Conservation (phyloP, 2,329 filamentous ascomycete genomes). For the Torrubiella hemipterigena region DNA sequence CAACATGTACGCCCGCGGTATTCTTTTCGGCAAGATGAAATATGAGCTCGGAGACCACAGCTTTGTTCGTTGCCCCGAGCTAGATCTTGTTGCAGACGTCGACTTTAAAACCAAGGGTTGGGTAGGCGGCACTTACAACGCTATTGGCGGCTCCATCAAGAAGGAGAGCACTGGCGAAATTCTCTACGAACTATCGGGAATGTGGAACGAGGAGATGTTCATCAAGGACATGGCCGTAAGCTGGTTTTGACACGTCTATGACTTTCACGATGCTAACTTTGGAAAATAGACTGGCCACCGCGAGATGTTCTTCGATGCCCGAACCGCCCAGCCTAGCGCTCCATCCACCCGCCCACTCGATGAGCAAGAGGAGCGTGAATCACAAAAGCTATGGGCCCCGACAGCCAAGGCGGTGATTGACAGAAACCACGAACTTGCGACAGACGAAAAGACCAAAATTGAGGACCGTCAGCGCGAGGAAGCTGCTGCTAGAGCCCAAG, state of each 20-base stretch:
- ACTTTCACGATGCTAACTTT: conserved; percentile 3
- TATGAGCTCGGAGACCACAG: conserved; percentile 97
- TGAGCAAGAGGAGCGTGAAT: conserved; percentile 85
- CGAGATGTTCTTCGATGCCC: conserved; percentile 81
- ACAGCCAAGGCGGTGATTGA: conserved; percentile 74
- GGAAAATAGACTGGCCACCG: conserved; percentile 66
- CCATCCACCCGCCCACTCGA: conserved; percentile 64
- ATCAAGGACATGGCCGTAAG: conserved; percentile 71
- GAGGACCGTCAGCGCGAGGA: conserved; percentile 88
- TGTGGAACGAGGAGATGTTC: conserved; percentile 93
- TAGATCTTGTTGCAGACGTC: conserved; percentile 76
- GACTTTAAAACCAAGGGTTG: conserved; percentile 99
- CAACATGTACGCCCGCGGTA: conserved; percentile 97
- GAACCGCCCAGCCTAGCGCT: conserved; percentile 60
- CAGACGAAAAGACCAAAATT: conserved; percentile 91
- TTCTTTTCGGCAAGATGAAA: conserved; percentile 98
- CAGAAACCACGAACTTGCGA: conserved; percentile 78
- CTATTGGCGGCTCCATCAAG: conserved; percentile 84
- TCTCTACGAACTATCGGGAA: conserved; percentile 81
- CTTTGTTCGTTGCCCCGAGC: conserved; percentile 80
- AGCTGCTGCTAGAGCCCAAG: conserved; percentile 64
- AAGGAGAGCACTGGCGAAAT: conserved; percentile 76
- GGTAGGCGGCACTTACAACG: conserved; percentile 92
- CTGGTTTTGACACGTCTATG: neutral
- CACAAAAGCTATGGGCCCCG: conserved; percentile 73